These are phyloP conservation scores for Nigrospora oryzae DNA, from an alignment of 2,329 filamentous ascomycete species.

Conservation along the genomic window DNA sequence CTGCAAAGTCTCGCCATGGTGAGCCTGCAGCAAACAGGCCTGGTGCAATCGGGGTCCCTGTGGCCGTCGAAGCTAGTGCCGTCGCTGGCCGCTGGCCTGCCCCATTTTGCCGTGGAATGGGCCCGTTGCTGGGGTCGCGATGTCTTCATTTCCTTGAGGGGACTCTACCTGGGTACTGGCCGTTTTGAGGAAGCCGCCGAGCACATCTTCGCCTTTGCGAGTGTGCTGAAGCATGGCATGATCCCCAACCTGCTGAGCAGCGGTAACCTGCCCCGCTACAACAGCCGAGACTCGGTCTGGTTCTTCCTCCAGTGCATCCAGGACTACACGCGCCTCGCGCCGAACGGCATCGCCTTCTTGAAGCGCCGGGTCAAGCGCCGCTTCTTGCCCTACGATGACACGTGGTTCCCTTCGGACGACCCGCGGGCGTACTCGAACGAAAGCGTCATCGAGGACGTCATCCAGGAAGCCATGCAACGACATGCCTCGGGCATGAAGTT, in stretches of 20 bases:
- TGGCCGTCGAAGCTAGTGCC: slow-evolving; percentile 81
- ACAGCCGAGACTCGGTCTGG: slow-evolving; percentile 94
- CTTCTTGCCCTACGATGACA: slow-evolving; percentile 92
- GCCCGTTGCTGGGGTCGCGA: slow-evolving; percentile 96
- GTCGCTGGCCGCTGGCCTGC: slow-evolving; percentile 82
- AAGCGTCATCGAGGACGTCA: slow-evolving; percentile 78
- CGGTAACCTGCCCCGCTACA: slow-evolving; percentile 82
- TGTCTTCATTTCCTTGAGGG: slow-evolving; percentile 90
- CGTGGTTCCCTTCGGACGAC: slow-evolving; percentile 81
- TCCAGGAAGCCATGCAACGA: slow-evolving; percentile 87
- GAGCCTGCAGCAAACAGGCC: slow-evolving; percentile 82
- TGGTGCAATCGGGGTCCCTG: slow-evolving; percentile 81
- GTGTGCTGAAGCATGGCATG: slow-evolving; percentile 96
- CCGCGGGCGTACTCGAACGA: slow-evolving; percentile 74
- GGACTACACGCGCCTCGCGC: slow-evolving; percentile 78
- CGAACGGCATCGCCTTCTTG: slow-evolving; percentile 65
- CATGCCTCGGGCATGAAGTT: slow-evolving; percentile 89
- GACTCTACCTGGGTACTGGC: slow-evolving; percentile 83
- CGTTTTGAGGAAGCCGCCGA: slow-evolving; percentile 84
- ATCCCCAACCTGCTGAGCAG: slow-evolving; percentile 89
- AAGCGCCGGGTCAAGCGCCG: slow-evolving; percentile 71
- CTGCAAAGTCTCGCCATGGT: slow-evolving; percentile 84
- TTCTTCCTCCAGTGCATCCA: slow-evolving; percentile 96
- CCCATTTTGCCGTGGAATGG: slow-evolving; percentile 91
- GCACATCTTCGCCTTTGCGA: slow-evolving; percentile 90